Percentiles rank a stretch among this genome's conserved stretches.
phyloP scores from a whole-genome alignment of 306 rosid species.

The Sphenostylis stenocarpa region DNA sequence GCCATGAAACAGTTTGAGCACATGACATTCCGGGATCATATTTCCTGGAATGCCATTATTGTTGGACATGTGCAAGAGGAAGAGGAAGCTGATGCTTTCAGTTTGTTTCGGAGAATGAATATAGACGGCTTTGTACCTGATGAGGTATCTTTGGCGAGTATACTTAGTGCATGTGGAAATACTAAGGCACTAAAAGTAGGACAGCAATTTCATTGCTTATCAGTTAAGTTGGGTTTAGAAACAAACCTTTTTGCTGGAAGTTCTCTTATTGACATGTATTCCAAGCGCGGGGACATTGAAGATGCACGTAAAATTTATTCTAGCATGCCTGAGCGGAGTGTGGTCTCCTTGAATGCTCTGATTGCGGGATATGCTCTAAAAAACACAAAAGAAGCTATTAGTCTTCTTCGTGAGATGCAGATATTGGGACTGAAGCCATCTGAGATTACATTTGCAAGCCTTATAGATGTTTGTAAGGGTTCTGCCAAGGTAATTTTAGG shows the following conservation, averaged over 20 bases:
- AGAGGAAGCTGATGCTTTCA: conserved; percentile 57
- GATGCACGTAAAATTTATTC: conserved; percentile 56
- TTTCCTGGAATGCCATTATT: conserved; percentile 86
- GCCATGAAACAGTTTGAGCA: conserved; percentile 73
- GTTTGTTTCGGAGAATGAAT: conserved; percentile 67
- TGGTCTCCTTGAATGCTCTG: conserved; percentile 68
- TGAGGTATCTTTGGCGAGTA: conserved; percentile 81
- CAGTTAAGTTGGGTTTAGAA: conserved; percentile 69
- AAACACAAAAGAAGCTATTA: conserved; percentile 53
- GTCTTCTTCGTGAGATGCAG: conserved; percentile 58
- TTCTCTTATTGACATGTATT: conserved; percentile 86
- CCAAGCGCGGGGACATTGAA: conserved; percentile 56
- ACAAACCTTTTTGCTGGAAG: conserved; percentile 70
- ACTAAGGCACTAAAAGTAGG: conserved; percentile 53
- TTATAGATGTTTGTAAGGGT: conserved; percentile 67
- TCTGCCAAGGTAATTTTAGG: conserved; percentile 50
- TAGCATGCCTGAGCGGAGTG: conserved; percentile 59
- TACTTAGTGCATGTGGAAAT: conserved; percentile 78
- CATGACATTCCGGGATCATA: conserved; percentile 59
- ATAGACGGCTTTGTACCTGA: conserved; percentile 54
- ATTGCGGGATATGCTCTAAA: conserved; percentile 64
- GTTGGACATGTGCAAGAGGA: conserved; percentile 78
- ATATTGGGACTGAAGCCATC: conserved; percentile 58
- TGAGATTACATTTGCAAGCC: conserved; percentile 65
- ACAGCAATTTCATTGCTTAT: conserved; percentile 63